Evolutionary conservation across 768 basidiomycete species (phyloP), one percentile per base, ranked within the genome.

Genomic region (Strobilomyces dryophilus): DNA sequence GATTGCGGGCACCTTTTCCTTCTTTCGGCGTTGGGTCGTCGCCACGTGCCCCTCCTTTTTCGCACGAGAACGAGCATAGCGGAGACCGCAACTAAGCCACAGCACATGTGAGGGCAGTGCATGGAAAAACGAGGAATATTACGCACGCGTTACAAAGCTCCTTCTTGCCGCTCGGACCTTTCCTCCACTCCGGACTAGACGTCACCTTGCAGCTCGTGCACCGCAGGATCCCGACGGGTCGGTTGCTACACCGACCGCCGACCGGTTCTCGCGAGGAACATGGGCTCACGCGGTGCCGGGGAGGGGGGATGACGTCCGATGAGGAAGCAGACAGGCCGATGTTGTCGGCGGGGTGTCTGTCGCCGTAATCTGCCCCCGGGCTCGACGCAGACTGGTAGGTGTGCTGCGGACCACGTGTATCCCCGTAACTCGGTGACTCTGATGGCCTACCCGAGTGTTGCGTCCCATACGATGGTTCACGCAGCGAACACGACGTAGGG

Each of bases 101-200:
- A 55, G 56, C 59, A 52, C 51, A 61, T 59, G 57, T 62, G 47
- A 71, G 58, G 51, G 49, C 51, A 49, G 52, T 54, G 57, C 45
- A 8, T 45, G 51, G 47, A 15, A 20, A 31, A 50, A 58, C 39
- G 56, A 24, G 51, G 49, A 58, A 59, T 58, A 66, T 60, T 57
- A 79, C 88, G 76, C 72, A 92, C 87, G 92, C 92, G 74, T 94
- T 94, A 68, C 92, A 94, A 26, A 94, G 76, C 68, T 94, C 90
- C 71, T 94, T 94, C 70, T 88, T 87, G 26, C 92, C 92, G 62
- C 81, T 90, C 48, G 90, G 89, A 18, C 92, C 92, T 69, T 94
- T 94, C 66, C 92, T 76, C 92, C 92, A 94, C 68, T 94, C 92
- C 0, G 92, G 92, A 64, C 90, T 92, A 8, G 79, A 78, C 8